Evolutionary conservation across 2,329 filamentous ascomycete species (phyloP), one percentile per base, ranked within the genome.

Genomic region (Colletotrichum siamense): DNA sequence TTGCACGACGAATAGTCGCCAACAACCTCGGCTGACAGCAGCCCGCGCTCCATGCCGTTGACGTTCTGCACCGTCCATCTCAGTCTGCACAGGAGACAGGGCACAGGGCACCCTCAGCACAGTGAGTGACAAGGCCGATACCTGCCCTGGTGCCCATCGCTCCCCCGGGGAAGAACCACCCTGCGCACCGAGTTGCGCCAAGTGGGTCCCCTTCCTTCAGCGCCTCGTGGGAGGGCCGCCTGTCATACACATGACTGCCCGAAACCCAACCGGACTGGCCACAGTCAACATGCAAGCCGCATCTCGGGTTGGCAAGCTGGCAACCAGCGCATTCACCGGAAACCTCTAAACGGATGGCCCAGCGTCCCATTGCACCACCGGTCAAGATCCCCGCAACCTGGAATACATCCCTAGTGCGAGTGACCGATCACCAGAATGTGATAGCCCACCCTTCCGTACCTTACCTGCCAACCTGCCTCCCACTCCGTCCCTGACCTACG

Each of bases 351-450:
- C 10, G 74, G 70, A 62, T 59, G 59, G 34, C 26, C n/a, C 68
- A 61, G 69, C 18, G 74, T 64, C 44, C 70, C 52, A 76, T 76
- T 69, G 44, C 70, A 61, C 22, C 30, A 69, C 74, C 74, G 74
- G 74, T 76, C 63, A 76, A 74, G 59, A 71, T 73, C 64, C 70
- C 73, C 65, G 64, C 65, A 57, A 61, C 57, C 65, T 69, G 64
- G 71, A 32, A 74, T 36, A 73, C 22, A 52, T 63, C n/a, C 28
- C 59, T 22, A 34, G 70, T 49, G 71, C 74, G 69, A 63, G 44
- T 76, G 74, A 76, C 59, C 70, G 70, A 74, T 76, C 70, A 72
- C 36, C 73, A 70, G 57, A 76, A 76, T 73, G 59, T 76, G 74
- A 76, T 71, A 74, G 74, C 67, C 71, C 64, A 73, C 64, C 64